Percentiles rank a stretch among this genome's conserved stretches.
Conservation (phyloP, 2,329 filamentous ascomycete species). For the Colletotrichum sp. region DNA sequence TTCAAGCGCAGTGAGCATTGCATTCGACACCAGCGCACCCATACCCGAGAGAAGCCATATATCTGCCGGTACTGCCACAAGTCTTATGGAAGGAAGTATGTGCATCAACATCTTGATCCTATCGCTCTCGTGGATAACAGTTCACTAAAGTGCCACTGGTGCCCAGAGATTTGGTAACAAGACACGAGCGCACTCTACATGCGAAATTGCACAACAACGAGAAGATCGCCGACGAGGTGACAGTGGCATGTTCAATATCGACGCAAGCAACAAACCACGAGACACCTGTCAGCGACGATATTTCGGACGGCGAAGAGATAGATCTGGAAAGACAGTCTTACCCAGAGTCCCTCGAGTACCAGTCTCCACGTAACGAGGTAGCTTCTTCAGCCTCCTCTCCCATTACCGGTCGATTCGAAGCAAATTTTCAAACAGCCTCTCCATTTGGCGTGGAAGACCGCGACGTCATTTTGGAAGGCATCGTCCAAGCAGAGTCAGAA, state of each 20-base stretch:
- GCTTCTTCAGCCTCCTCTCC: not conserved
- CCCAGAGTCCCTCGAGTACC: not conserved
- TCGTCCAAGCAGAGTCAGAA: not conserved
- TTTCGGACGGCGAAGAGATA: not conserved
- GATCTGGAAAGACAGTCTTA: not conserved
- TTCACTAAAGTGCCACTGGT: no score
- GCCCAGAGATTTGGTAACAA: not conserved
- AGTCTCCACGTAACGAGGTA: not conserved
- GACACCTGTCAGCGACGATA: not conserved
- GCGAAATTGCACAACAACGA: not conserved
- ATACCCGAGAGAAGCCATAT: not conserved
- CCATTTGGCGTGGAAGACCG: not conserved
- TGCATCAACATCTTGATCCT: not conserved
- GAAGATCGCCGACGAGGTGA: not conserved
- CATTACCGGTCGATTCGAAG: not conserved
- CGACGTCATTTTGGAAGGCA: not conserved
- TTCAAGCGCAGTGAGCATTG: not conserved
- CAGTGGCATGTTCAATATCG: not conserved
- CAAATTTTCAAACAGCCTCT: not conserved
- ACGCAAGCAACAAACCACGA: not conserved
- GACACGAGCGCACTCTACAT: not conserved
- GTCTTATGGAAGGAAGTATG: not conserved
- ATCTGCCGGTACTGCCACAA: not conserved
- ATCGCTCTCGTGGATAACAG: not conserved
- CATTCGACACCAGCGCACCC: not conserved